Conservation (phyloP, 805 yeast genomes). For the Cyberlindnera amylophila region DNA sequence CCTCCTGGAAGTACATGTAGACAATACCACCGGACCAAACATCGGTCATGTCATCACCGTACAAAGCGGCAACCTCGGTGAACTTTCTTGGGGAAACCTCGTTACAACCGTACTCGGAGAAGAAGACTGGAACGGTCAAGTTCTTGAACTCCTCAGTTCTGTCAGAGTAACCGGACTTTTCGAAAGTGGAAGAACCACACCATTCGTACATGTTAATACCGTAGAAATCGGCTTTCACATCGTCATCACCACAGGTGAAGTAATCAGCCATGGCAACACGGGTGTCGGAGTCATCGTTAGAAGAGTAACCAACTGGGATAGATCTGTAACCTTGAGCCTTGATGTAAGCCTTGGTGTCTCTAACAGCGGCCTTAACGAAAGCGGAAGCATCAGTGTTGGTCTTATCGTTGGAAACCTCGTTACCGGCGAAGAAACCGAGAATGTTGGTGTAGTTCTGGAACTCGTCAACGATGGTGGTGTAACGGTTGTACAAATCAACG, state of each 20-base stretch:
- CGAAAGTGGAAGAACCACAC: slow-evolving; percentile 67
- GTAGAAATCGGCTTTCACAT: slow-evolving; percentile 70
- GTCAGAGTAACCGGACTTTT: slow-evolving; percentile 58
- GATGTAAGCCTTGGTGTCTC: slow-evolving; percentile 73
- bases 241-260: slow-evolving; percentile 69
- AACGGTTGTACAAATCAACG: slow-evolving; percentile 58
- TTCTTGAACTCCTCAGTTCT: slow-evolving; percentile 63
- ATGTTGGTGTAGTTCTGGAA: slow-evolving; percentile 69
- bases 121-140: slow-evolving; percentile 69
- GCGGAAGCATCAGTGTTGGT: slow-evolving; percentile 74
- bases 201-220: slow-evolving; percentile 90
- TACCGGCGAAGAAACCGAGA: slow-evolving; percentile 83
- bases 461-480: slow-evolving; percentile 63
- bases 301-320: slow-evolving; percentile 80
- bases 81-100: slow-evolving; percentile 64
- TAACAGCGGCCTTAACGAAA: slow-evolving; percentile 76
- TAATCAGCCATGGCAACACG: slow-evolving; percentile 69
- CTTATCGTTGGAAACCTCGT: slow-evolving; percentile 69
- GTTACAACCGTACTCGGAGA: slow-evolving; percentile 84
- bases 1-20: slow-evolving; percentile 79
- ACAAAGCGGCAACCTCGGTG: slow-evolving; percentile 66
- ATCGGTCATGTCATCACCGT: slow-evolving; percentile 66
- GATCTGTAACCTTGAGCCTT: slow-evolving; percentile 54
- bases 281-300: slow-evolving; percentile 68
- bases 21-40: slow-evolving; percentile 92